phyloP scores from a whole-genome alignment of 495 filamentous ascomycete genomes.

The Hypoxylon rickii region DNA sequence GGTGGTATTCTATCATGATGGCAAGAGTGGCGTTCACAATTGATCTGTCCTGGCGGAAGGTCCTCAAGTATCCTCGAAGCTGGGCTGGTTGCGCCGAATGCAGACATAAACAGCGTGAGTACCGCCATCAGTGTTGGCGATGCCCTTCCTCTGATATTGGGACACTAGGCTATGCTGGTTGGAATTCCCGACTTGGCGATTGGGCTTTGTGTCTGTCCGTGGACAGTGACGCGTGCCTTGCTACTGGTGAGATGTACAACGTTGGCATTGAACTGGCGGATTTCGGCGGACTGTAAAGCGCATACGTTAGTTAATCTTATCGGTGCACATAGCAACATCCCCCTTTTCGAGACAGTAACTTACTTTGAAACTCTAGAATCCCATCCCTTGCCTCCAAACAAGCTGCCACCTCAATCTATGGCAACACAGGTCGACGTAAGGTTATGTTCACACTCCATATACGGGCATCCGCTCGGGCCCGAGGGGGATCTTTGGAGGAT shows the following conservation, averaged over 20 bases:
- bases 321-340: not conserved
- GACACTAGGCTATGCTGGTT: conserved; percentile 59
- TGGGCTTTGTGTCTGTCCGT: conserved; percentile 66
- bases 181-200: conserved; percentile 65
- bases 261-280: conserved; percentile 56
- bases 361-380: conserved; percentile 55
- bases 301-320: conserved; percentile 34
- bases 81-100: conserved; percentile 58
- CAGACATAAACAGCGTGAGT: conserved; percentile 63
- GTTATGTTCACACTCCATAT: not conserved
- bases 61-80: conserved; percentile 62
- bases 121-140: conserved; percentile 57
- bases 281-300: conserved; percentile 52
- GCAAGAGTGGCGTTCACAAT: conserved; percentile 40
- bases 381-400: conserved; percentile 69
- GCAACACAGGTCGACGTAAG: not conserved
- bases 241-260: conserved; percentile 2
- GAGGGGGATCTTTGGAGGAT: not conserved
- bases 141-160: conserved; percentile 51
- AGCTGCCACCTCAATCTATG: conserved; percentile 53
- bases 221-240: conserved; percentile 38
- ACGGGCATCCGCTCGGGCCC: too few relatives aligned
- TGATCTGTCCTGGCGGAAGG: conserved; percentile 66
- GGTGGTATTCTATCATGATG: conserved; percentile 58
- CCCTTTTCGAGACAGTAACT: conserved; percentile 3